Base-by-base conservation (phyloP, 108 stramenopile species). In the Aurantiochytrium sp. region DNA sequence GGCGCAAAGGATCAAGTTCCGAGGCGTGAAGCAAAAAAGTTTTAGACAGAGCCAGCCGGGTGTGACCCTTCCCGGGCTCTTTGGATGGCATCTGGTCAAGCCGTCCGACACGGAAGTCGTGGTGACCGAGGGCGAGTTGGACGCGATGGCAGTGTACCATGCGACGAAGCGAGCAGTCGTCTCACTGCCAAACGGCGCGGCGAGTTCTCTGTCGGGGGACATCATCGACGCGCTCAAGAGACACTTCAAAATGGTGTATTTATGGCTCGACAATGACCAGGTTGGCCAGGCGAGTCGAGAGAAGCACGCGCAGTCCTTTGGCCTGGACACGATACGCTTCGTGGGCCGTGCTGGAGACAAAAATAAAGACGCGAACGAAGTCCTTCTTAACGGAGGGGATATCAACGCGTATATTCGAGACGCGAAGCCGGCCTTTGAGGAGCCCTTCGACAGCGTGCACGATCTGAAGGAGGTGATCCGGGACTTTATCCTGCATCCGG, bases 321-420 rank as follows among this genome's bases (percentile, higher is more conserved):
- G 97, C 22, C 85, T 93, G 69, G 91, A 94, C 68, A 90, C 95
- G 22, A 95, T 94, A 86, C 91, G 93, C 68, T 85, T 97, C 65
- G 95, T 98, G 39, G 52, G 52, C 21, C 8, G 27, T 36, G 19
- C 36, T 8, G 54, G 32, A 12, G 22, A 32, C 10, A 41, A 68
- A 36, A 2, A 95, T 53, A 99, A 99, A 92, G 99, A 99, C 92
- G 99, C 99, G 55, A 99, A 99, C 88, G 99, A 99, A 55, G 97
- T 97, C 0, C 92, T 99, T 37, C 87, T 94, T 55, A 88, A 59
- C 87, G 96, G 95, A 0, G 87, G 89, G 54, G 93, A 96, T 87
- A 32, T 98, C 41, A 69, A 94, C 68, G 91, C 91, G 27, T 68
- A 92, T 52, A 86, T 98, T 48, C 88, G 89, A 21, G 86, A 92